Base-by-base conservation (phyloP, 768 basidiomycete species). In the Podaxis rugospora region DNA sequence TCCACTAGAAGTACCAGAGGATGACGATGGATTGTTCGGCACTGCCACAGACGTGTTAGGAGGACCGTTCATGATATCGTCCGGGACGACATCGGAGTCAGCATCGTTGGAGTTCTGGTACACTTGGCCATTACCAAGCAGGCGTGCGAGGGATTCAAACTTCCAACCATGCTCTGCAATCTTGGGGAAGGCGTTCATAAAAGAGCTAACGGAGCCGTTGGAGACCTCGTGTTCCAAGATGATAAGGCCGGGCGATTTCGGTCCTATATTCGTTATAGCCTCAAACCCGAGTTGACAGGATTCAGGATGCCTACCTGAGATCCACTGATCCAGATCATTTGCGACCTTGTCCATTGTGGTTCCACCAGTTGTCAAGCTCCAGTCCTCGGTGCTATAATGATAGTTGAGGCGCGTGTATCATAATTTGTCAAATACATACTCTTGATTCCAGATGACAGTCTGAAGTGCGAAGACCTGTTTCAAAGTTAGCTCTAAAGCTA, bases 381-480 rank as follows among this genome's bases (percentile, higher is more conserved):
- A 95, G 71, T 95, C 93, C 25, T 75, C 71, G 13, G 92, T 87
- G 68, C 90, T 92, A 67, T 59, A 59, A 39, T 21, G 27, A 10
- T 16, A 23, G 18, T 51, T 51, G 10, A 50, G 57, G 55, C 28
- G n/a, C 40, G 36, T 5, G 54, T 7, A 51, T 51, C 13, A 64
- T n/a, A 25, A 58, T 27, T 54, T 10, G 59, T 55, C 52, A n/a
- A 11, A 52, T 37, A 25, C 83, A 56, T 74, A 92, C 90, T 95
- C 95, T 62, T 87, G 83, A 73, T 96, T 95, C 95, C 95, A 98
- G 65, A 92, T 74, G 57, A 95, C 83, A n/a, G 91, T 89, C 21
- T 80, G 80, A 64, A 98, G 72, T 25, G 91, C 93, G 69, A 97
- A 95, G 35, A 84, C 75, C 76, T 79, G 25, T 16, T 47, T 11